A percentile compares a stretch with the other conserved stretches of the same genome.
These are phyloP conservation scores for Cladochytrium replicatum DNA, from an alignment of 192 early-diverging fungal genomes.

Conservation along the genomic window DNA sequence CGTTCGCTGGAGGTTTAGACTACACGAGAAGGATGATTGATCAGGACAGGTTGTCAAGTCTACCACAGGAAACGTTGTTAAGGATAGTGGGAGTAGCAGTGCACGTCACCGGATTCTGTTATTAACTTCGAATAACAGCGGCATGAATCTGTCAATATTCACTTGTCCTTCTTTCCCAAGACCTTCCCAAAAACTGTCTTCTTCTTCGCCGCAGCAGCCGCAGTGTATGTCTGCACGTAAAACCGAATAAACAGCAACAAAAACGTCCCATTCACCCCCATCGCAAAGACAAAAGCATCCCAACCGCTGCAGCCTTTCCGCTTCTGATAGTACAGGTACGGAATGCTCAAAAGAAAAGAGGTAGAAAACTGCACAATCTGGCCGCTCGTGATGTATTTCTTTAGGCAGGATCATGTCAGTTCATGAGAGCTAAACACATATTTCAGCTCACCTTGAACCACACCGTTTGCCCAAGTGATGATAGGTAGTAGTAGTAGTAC, in stretches of 20 bases:
- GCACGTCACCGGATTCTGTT: too few species aligned
- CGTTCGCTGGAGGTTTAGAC: too few species aligned
- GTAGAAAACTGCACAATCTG: constrained; percentile 40
- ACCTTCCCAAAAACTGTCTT: too few species aligned
- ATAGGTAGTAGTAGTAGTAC: constrained; percentile 41
- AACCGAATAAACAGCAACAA: constrained; percentile 35
- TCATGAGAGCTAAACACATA: neutral
- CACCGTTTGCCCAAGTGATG: constrained; percentile 26
- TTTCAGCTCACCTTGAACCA: constrained; percentile 34
- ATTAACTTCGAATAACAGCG: too few species aligned
- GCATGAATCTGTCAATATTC: too few species aligned
- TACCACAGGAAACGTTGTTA: too few species aligned
- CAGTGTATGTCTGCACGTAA: constrained; percentile 26
- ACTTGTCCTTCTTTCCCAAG: too few species aligned
- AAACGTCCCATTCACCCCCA: constrained; percentile 29
- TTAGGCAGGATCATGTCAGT: too few species aligned
- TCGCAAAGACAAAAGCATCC: constrained; percentile 28
- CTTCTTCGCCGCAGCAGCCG: too few species aligned
- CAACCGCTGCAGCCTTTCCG: constrained; percentile 21
- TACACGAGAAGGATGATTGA: too few species aligned
- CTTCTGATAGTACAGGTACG: constrained; percentile 34
- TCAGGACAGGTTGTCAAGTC: too few species aligned
- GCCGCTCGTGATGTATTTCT: constrained; percentile 33
- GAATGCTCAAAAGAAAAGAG: constrained; percentile 29
- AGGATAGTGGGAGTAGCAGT: too few species aligned